Evolutionary conservation across 2,329 filamentous ascomycete species (phyloP), one percentile per base, ranked within the genome.

Genomic region (Sporothrix pseudoabietina): DNA sequence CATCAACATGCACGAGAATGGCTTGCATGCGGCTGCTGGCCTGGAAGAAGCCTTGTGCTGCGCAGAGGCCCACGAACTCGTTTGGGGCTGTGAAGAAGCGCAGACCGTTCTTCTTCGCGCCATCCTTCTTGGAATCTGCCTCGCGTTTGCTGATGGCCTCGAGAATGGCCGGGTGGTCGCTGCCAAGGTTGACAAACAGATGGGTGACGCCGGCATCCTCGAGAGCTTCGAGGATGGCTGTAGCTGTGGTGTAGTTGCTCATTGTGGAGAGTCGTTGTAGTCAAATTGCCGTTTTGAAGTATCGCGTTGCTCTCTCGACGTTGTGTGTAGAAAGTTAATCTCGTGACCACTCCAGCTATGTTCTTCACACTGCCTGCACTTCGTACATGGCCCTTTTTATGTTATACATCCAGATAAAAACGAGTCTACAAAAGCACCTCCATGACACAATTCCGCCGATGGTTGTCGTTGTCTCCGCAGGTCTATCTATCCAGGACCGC

Each of bases 151-250:
- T 66, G n/a, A 66, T 49, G 41, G 63, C 63, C 63, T 66, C 63
- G 39, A 66, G 39, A 47, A 66, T 66, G 63, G 63, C 63, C 3
- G 63, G 63, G 41, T 66, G 63, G n/a, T 66, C 63, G 41, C 63
- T 66, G n/a, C 63, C 63, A 2, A 66, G 41, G 63, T 66, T 66
- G 12, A 71, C 54, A 22, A 59, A 47, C 69, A 61, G 39, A 54
- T 71, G 69, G 22, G 69, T 44, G 49, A 71, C 54, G 16, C 69
- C 54, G 22, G 69, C 39, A 16, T 55, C 54, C 14, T 61, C 69
- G 54, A 61, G 69, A 19, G 89, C 87, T 75, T 91, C 86, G 68
- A 91, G 41, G 22, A 66, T 44, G 39, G 63, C 63, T 22, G 26
- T 47, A 8, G 63, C 39, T 2, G 63, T 30, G 41, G 63, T 66